Evolutionary conservation across 495 filamentous ascomycete genomes (phyloP), one percentile per base, ranked within the genome.

Genomic region (Neurospora sp.): DNA sequence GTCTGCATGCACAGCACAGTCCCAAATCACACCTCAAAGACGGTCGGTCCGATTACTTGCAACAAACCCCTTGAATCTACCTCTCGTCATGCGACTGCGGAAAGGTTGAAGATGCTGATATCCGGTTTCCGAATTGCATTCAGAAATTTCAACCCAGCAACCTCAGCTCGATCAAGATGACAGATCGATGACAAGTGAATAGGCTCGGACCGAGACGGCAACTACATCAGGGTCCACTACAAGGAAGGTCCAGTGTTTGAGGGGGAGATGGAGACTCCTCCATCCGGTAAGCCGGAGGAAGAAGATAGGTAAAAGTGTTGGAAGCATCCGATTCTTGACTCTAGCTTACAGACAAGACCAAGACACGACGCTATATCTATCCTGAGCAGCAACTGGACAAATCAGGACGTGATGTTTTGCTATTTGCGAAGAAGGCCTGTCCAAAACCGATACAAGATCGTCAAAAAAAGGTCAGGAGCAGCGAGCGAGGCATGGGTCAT

Each of bases 31-130:
- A 69, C 44, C n/a, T 18, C 31, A 11, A 38, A n/a, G 4, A 37
- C 16, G 44, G 35, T 80, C 77, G 78, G 78, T 75, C 78, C 78
- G 78, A 79, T 76, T 79, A 73, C 73, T 75, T 72, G 74, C 70
- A 71, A 77, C 76, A 72, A 75, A 70, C 40, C 76, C 73, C 71
- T 37, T 72, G 70, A 37, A 37, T 23, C 20, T 37, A 39, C 39
- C 48, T 62, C 54, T 38, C 27, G 12, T 62, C 54, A 62, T 62
- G 54, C 54, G 54, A 62, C 54, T 35, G 12, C 12, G 54, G 27
- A 35, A 66, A 66, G 27, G 48, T 37, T 66, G 27, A 35, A 66
- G 54, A 35, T 66, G 27, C 14, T 35, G 54, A 66, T 35, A 66
- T 66, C 27, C 54, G 14, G 54, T 66, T 66, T 66, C 27, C 18